A percentile compares a stretch with the other conserved stretches of the same genome.
Evolutionary conservation across 2,329 filamentous ascomycete species (phyloP).

Genomic region (Fusarium sterilihyphosum): DNA sequence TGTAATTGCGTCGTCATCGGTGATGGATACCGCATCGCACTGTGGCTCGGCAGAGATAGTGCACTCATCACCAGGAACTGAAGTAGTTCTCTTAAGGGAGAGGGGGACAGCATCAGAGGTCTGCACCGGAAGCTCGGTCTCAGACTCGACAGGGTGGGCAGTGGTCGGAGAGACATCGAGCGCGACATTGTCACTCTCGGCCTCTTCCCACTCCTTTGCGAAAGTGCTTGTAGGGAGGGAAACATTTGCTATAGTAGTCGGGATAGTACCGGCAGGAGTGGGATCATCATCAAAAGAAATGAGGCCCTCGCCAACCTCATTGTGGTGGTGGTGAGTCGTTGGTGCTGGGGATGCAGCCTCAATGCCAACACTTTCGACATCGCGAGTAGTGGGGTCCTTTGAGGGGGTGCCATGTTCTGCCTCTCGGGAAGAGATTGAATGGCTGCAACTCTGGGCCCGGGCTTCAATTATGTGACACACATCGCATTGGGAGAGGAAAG

Average conservation of each 20-base stretch:
- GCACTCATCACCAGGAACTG: not conserved
- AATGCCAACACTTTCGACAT: no score
- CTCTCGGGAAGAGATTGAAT: not conserved
- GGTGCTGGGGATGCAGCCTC: no score
- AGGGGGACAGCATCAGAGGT: not conserved
- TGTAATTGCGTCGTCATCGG: not conserved
- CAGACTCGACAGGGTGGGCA: not conserved
- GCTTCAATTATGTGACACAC: not conserved
- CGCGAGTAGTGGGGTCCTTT: not conserved
- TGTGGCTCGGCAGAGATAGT: not conserved
- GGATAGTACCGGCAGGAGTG: not conserved
- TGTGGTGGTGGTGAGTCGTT: no score
- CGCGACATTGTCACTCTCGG: not conserved
- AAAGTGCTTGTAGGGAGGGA: not conserved
- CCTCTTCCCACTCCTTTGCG: not conserved
- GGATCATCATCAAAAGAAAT: not conserved
- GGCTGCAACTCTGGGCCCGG: not conserved
- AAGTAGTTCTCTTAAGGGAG: no score
- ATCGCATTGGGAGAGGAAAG: not conserved
- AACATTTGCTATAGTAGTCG: not conserved
- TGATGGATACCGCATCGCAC: not conserved
- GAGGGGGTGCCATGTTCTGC: not conserved
- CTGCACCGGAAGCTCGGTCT: not conserved
- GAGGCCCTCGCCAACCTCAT: not conserved
- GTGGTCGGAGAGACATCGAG: not conserved